Evolutionary conservation across 1,284 basidiomycete species (phyloP), one percentile per base, ranked within the genome.

Genomic region (Pisolithus thermaeus): DNA sequence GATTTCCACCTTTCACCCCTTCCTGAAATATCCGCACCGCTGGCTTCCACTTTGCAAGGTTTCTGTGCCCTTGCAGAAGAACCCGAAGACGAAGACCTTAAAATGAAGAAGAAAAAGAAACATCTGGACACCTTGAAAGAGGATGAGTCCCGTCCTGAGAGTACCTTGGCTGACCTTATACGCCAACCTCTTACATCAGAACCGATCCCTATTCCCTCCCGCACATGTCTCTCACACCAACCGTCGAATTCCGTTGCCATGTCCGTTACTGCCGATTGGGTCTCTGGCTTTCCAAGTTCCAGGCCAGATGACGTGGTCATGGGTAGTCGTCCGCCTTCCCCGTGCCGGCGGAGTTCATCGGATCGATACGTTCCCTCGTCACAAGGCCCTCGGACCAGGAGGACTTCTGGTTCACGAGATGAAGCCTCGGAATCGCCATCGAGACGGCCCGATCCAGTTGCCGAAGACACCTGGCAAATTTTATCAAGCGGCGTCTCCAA

Each of bases 1-100:
- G 59, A 68, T 36, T 67, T 74, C 53, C 67, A 64, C 49, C 66
- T 74, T 5, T 74, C 73, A 4, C 73, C 73, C 46, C 65, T 74
- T 8, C 57, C 63, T 44, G 64, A 68, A 28, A 56, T 68, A 18
- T 56, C 68, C 18, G 65, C 61, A 18, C 61, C 69, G 7, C 51
- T 72, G 49, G 54, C 63, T n/a, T 67, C 72, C 0, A 60, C 59
- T 1, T 57, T 62, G 20, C 65, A 58, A 47, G 63, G 61, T 22
- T 65, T 71, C 56, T 63, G 56, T 52, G 66, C 70, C 14, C 61
- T 69, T 49, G 55, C 58, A 37, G 69, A 73, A 11, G 63, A 65
- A 46, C 57, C 27, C 44, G 66, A 65, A 36, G 59, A 38, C 7
- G 72, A 74, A 27, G 70, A 72, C 32, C 43, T 63, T 20, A 54